Evolutionary conservation across 495 filamentous ascomycete species (phyloP).

Genomic region (Penicillium lagena): DNA sequence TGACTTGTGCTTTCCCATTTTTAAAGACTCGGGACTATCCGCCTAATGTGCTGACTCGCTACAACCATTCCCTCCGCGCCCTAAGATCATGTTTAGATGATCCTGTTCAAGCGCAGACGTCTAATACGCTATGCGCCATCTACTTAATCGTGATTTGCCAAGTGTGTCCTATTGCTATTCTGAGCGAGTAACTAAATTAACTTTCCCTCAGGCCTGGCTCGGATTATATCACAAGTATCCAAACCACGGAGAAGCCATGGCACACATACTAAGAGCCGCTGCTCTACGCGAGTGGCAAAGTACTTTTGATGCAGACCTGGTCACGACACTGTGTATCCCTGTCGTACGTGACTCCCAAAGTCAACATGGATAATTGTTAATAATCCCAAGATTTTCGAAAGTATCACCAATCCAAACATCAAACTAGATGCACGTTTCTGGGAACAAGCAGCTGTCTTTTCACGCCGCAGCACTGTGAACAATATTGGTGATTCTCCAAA

Average conservation of each 20-base stretch:
- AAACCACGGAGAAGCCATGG: constrained; percentile 26
- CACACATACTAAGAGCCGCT: constrained; percentile 21
- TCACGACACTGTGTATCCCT: constrained; percentile 23
- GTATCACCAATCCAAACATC: constrained; percentile 21
- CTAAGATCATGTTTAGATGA: constrained; percentile 28
- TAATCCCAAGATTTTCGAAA: constrained; percentile 25
- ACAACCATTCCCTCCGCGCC: constrained; percentile 21
- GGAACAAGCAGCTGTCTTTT: constrained; percentile 5
- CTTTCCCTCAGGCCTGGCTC: constrained; percentile 19
- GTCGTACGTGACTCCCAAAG: constrained; percentile 17
- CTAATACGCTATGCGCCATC: constrained; percentile 35
- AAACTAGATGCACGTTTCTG: constrained; percentile 16
- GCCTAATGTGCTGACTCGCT: constrained; percentile 11
- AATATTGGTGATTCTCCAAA: background rate
- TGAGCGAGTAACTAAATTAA: background rate
- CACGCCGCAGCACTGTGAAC: background rate
- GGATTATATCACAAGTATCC: constrained; percentile 10
- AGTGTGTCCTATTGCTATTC: constrained; percentile 13
- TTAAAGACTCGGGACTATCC: constrained; percentile 11
- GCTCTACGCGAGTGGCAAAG: constrained; percentile 14
- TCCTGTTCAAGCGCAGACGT: constrained; percentile 18
- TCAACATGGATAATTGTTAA: background rate
- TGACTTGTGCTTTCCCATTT: constrained; percentile 20
- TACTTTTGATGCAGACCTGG: constrained; percentile 22
- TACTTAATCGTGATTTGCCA: constrained; percentile 37